phyloP scores from a whole-genome alignment of 345 rosid species.

The Angophora floribunda region DNA sequence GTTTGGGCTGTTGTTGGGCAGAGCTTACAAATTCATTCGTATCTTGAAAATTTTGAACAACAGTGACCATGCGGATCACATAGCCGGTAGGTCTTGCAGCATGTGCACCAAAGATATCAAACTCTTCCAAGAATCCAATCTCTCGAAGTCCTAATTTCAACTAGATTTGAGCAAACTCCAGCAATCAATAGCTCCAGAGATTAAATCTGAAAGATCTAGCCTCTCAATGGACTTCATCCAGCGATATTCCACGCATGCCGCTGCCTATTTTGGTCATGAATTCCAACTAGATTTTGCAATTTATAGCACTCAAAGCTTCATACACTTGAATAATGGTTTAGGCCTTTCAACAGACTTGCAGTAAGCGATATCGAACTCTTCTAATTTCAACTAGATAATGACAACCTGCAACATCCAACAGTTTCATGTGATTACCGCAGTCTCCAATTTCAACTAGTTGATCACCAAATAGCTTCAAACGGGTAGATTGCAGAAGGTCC shows the following conservation, averaged over 20 bases:
- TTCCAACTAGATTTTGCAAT: not conserved
- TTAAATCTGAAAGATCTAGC: not conserved
- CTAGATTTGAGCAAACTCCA: rapidly evolving
- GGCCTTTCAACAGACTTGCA: not conserved
- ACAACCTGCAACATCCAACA: not conserved
- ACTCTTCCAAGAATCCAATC: not conserved
- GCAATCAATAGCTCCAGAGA: not conserved
- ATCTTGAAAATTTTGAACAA: not conserved
- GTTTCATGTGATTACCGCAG: rapidly evolving
- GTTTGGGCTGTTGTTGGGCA: not conserved
- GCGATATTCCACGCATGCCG: not conserved
- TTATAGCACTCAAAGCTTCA: not conserved
- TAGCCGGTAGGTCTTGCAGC: rapidly evolving
- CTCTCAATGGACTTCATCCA: not conserved
- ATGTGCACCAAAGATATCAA: not conserved
- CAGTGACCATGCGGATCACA: not conserved
- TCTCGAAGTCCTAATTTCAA: not conserved
- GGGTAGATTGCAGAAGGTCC: not conserved
- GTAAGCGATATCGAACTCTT: not conserved
- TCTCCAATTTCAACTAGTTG: not conserved
- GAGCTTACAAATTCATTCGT: not conserved
- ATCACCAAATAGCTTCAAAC: not conserved
- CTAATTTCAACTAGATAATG: not conserved
- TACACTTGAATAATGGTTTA: not conserved
- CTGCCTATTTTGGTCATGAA: not conserved